These are phyloP conservation scores for Aspergillus fumigatus DNA, from an alignment of 2,329 filamentous ascomycete species.

Conservation along the genomic window DNA sequence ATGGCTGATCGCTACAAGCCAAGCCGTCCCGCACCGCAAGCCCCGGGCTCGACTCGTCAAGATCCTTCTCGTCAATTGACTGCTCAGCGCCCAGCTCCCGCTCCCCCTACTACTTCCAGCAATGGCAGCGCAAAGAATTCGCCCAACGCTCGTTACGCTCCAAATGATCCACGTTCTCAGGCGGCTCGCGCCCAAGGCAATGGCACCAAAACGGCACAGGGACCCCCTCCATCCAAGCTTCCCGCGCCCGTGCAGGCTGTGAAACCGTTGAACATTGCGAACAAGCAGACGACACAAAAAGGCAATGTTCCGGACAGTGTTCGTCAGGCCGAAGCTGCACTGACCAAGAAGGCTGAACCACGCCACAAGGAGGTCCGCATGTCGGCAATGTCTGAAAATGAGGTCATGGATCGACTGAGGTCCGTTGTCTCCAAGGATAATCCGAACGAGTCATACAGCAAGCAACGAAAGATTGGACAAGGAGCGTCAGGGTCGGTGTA, in stretches of 20 bases:
- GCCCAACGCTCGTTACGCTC: slow-evolving; percentile 30
- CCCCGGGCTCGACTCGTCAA: slow-evolving; percentile 56
- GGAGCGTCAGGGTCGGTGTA: slow-evolving; percentile 97
- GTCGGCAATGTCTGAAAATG: slow-evolving; percentile 95
- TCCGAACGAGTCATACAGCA: slow-evolving; percentile 91
- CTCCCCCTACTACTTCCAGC: slow-evolving; percentile 53
- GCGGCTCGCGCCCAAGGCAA: slow-evolving; percentile 43
- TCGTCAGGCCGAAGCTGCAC: slow-evolving; percentile 83
- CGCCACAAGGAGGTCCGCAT: slow-evolving; percentile 92
- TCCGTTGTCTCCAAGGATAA: slow-evolving; percentile 95
- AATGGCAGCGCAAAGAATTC: slow-evolving; percentile 32
- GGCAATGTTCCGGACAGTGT: slow-evolving; percentile 57
- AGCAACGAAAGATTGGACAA: slow-evolving; percentile 99
- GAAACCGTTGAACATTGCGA: slow-evolving; percentile 73
- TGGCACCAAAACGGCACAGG: slow-evolving; percentile 39
- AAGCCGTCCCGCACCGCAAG: slow-evolving; percentile 74
- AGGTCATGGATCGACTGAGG: slow-evolving; percentile 94
- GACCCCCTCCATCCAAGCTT: slow-evolving; percentile 54
- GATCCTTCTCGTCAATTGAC: slow-evolving; percentile 51
- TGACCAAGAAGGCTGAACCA: slow-evolving; percentile 73
- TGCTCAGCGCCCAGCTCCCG: slow-evolving; percentile 79
- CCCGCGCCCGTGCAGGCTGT: slow-evolving; percentile 55
- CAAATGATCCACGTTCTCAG: slow-evolving; percentile 34
- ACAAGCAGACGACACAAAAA: slow-evolving; percentile 54
- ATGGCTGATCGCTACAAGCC: slow-evolving; percentile 68